Percentiles rank a stretch among this genome's conserved stretches.
These are phyloP conservation scores for Hyaloscypha bicolor DNA, from an alignment of 495 filamentous ascomycete genomes.

Conservation along the genomic window DNA sequence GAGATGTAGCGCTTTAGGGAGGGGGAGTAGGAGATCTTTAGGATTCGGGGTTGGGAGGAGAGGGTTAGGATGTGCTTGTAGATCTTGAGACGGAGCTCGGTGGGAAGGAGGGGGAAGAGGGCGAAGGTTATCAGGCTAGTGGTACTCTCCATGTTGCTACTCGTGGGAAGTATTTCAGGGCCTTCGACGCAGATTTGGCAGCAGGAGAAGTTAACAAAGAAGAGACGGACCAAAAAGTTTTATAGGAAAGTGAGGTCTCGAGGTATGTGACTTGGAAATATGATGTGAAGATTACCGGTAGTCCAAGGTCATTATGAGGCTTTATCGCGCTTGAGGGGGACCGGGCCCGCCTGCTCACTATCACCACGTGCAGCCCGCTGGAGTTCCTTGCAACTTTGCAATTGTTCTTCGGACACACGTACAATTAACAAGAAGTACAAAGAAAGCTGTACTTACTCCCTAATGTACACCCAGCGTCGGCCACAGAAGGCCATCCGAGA, in stretches of 20 bases:
- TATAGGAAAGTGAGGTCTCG: not conserved
- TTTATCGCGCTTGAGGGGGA: not conserved
- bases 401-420: no score
- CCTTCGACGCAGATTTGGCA: not conserved
- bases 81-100: conserved; percentile 13
- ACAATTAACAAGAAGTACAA: no score
- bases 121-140: not conserved
- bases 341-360: not conserved
- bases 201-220: not conserved
- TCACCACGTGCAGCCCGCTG: not conserved
- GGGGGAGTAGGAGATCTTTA: conserved; percentile 29
- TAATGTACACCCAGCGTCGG: no score
- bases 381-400: no score
- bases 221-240: not conserved
- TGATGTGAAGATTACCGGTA: not conserved
- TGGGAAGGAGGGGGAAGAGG: conserved; percentile 7
- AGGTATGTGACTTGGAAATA: not conserved
- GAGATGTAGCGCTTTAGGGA: conserved; percentile 20
- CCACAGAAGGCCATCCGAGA: no score
- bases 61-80: conserved; percentile 2
- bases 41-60: conserved; percentile 15
- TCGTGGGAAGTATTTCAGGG: not conserved
- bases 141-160: not conserved
- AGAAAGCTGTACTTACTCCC: no score
- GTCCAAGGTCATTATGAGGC: not conserved